Conservation (phyloP, 2,329 filamentous ascomycete species). For the Diaporthe citrichinensis region DNA sequence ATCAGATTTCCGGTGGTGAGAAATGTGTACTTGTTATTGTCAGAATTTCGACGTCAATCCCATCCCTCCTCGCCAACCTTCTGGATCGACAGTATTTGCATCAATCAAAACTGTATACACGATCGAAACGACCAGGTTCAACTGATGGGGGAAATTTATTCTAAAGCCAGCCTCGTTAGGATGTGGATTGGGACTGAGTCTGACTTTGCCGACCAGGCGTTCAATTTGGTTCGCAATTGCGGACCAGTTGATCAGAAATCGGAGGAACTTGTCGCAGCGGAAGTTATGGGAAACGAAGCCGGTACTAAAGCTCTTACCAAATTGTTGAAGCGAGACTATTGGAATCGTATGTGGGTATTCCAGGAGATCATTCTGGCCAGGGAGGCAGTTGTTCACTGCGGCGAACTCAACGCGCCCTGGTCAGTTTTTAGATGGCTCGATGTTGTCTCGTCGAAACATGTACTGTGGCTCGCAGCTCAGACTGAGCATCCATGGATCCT, state of each 20-base stretch:
- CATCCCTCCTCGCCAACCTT: neutral
- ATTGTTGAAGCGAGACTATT: neutral
- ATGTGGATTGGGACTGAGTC: neutral
- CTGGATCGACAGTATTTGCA: neutral
- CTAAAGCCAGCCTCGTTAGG: neutral
- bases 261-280: neutral
- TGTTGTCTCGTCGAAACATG: neutral
- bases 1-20: neutral
- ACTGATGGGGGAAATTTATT: neutral
- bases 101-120: neutral
- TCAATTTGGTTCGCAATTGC: neutral
- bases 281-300: neutral
- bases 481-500: neutral
- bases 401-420: neutral
- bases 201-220: neutral
- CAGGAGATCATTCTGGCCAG: neutral
- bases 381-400: neutral
- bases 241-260: no score
- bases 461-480: neutral
- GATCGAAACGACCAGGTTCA: neutral
- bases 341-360: constrained; percentile 13
- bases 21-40: neutral
- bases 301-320: neutral
- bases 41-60: neutral
- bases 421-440: neutral